These are phyloP conservation scores for Dioscorea dumetorum DNA, from an alignment of 106 monocot genomes.

Conservation along the genomic window DNA sequence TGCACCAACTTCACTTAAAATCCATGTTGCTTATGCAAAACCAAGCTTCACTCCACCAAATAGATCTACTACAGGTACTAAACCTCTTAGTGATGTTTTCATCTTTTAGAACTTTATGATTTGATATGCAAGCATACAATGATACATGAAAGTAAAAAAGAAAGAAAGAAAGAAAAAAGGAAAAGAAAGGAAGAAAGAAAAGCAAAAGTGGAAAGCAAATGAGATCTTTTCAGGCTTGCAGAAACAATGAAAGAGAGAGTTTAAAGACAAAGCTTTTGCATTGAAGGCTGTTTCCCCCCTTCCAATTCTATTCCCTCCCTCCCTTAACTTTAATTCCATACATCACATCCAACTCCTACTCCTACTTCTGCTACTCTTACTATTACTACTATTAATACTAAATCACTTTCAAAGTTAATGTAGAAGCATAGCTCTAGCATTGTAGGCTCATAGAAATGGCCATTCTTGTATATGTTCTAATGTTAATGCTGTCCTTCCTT, in stretches of 20 bases:
- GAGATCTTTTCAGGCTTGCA: conserved; percentile 25
- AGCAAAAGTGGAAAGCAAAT: conserved; percentile 23
- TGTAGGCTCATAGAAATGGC: conserved; percentile 16
- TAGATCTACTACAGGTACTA: too few species aligned
- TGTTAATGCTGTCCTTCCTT: conserved; percentile 8
- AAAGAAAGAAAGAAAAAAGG: background rate
- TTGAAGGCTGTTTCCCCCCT: conserved; percentile 30
- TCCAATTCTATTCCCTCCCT: background rate
- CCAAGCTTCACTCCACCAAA: too few species aligned
- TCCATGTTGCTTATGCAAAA: too few species aligned
- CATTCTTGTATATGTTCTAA: conserved; percentile 16
- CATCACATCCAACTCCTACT: too few species aligned
- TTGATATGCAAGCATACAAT: too few species aligned
- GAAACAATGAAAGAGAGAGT: background rate
- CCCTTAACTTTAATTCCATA: too few species aligned
- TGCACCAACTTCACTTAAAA: too few species aligned
- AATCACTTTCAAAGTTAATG: too few species aligned
- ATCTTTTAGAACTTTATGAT: too few species aligned
- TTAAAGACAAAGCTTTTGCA: conserved; percentile 21
- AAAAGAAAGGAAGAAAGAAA: background rate
- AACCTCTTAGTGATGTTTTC: too few species aligned
- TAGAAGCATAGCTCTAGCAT: conserved; percentile 12
- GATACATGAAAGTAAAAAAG: background rate
- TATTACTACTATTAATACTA: too few species aligned
- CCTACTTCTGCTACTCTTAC: too few species aligned